Evolutionary conservation across 106 monocot genomes (phyloP).

Genomic region (Dendrobium chrysotoxum): DNA sequence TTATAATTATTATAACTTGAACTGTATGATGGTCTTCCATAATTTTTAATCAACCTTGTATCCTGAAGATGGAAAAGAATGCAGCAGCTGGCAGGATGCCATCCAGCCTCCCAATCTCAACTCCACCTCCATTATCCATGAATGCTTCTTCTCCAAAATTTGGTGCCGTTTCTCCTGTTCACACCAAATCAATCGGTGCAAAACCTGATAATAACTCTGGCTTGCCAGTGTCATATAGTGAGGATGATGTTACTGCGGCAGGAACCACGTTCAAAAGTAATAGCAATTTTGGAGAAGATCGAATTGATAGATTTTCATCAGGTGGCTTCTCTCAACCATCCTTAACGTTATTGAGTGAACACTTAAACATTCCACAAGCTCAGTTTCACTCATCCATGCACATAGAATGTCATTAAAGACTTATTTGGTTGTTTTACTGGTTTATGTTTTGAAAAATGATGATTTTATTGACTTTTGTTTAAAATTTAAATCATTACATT

Average conservation of each 20-base stretch:
- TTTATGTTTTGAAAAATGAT: too few species aligned
- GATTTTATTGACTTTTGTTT: too few species aligned
- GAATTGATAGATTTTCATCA: constrained; percentile 44
- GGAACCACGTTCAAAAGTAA: constrained; percentile 31
- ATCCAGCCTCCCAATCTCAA: constrained; percentile 75
- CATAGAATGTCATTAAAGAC: too few species aligned
- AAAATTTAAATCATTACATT: too few species aligned
- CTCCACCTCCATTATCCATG: constrained; percentile 74
- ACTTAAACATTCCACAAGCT: not conserved
- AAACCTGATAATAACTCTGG: constrained; percentile 34
- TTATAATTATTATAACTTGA: not conserved
- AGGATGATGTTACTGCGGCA: constrained; percentile 26
- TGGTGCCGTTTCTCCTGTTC: constrained; percentile 65
- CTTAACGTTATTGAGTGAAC: too few species aligned
- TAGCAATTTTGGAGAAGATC: constrained; percentile 34
- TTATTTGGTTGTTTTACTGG: too few species aligned
- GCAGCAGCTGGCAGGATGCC: constrained; percentile 83
- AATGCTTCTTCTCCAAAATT: constrained; percentile 59
- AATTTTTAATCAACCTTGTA: not conserved
- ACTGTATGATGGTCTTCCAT: not conserved
- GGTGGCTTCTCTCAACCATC: constrained; percentile 12
- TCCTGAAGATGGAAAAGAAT: constrained; percentile 90
- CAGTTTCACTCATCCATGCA: too few species aligned
- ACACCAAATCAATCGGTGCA: constrained; percentile 41
- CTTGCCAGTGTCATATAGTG: constrained; percentile 23